These are phyloP conservation scores for Caloboletus firmus DNA, from an alignment of 1,284 basidiomycete species.

Conservation along the genomic window DNA sequence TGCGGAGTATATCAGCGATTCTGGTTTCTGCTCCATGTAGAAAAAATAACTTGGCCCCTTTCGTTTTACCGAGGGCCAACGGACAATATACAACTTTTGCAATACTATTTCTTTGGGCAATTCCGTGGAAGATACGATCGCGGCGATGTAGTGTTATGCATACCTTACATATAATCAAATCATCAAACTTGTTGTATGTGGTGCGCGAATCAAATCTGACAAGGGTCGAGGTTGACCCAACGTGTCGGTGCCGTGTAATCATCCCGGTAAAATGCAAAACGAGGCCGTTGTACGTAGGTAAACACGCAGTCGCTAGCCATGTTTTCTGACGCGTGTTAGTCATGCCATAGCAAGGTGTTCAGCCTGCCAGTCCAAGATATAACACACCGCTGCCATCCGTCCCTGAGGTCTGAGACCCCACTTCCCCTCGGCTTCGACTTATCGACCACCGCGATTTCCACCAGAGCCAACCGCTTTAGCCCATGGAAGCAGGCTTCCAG, in stretches of 20 bases:
- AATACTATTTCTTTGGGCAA: slow-evolving; percentile 13
- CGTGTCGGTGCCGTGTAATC: slow-evolving; percentile 29
- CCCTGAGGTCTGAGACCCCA: slow-evolving; percentile 23
- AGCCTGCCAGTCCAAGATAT: slow-evolving; percentile 32
- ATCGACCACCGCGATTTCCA: slow-evolving; percentile 7
- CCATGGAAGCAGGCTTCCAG: slow-evolving; percentile 33
- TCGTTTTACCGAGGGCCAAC: slow-evolving; percentile 1
- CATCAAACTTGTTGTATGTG: slow-evolving; percentile 2
- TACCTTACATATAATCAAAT: slow-evolving; percentile 14
- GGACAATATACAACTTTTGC: slow-evolving; percentile 1
- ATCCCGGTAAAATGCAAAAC: slow-evolving; percentile 20
- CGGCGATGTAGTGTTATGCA: slow-evolving; percentile 16
- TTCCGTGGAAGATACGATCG: slow-evolving; percentile 9
- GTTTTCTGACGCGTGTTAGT: slow-evolving; percentile 30
- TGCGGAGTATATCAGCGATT: slow-evolving; percentile 54
- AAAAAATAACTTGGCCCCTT: slow-evolving; percentile 10
- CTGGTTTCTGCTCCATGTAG: slow-evolving; percentile 56
- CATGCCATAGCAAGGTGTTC: slow-evolving; percentile 34
- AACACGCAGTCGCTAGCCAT: slow-evolving; percentile 26
- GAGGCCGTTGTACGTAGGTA: slow-evolving; percentile 32
- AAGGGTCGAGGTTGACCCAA: slow-evolving; percentile 19
- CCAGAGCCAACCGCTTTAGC: slow-evolving; percentile 1
- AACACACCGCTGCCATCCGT: slow-evolving; percentile 19
- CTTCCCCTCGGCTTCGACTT: slow-evolving; percentile 10
- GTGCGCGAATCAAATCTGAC: slow-evolving; percentile 15